Base-by-base conservation (phyloP, 1,139 yeast genomes). In the Scheffersomyces segobiensis region DNA sequence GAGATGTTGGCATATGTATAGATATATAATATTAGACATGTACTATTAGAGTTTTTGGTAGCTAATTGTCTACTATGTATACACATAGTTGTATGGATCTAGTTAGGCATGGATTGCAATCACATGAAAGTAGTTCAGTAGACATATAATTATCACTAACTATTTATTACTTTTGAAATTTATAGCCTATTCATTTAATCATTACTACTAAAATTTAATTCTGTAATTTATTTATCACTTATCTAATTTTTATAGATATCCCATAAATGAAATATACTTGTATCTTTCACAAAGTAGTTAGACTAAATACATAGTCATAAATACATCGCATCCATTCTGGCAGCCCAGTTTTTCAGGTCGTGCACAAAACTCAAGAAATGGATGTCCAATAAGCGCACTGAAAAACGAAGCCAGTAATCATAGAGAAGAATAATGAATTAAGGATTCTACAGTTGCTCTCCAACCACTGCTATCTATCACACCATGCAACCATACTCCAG, bases 1-100 rank as follows among this genome's bases (percentile, higher is more conserved):
- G 87, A 86, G 53, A 87, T 91, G 88, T 75, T 93, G 64, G 98
- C 98, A 4, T 87, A 87, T 70, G 90, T 90, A 60, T 79, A 72
- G 56, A 42, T 42, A 4, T 32, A 42, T 19, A 18, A 18, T 6
- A 10, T 17, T 17, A 19, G 55, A 42, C 14, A 24, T 22, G 55
- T 49, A 49, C 42, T 32, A 32, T 32, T 32, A 32, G 42, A 32
- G 42, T 12, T 2, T 32, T 14, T 12, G 7, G 7, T 26, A 26
- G 39, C 39, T 7, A 26, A 26, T 2, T 5, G 10, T 26, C 39
- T 10, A 26, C 17, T 10, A 7, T 12, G 42, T 32, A 32, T 10
- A 32, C 3, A 6, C 3, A 3, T 7, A 32, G 42, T 12, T 12
- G 17, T 32, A 32, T 32, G 3, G 14, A 32, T 12, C 42, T 32